These are phyloP conservation scores for Magnaporthales sp. DNA, from an alignment of 2,329 filamentous ascomycete genomes.

Conservation along the genomic window DNA sequence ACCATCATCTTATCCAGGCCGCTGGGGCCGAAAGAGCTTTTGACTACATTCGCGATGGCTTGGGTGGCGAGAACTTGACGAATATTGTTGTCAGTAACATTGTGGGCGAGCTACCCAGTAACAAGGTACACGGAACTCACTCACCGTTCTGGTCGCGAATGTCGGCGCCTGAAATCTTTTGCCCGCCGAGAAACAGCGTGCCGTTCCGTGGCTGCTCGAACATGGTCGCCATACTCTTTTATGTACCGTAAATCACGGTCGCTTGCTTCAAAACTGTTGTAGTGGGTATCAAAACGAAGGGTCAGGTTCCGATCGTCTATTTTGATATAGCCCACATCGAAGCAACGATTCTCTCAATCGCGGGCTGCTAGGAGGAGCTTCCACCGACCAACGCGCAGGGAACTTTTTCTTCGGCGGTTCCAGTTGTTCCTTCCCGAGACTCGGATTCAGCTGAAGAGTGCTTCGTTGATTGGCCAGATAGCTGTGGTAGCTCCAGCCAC, in stretches of 20 bases:
- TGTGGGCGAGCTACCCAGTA: slow-evolving; percentile 13
- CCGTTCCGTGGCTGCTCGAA: slow-evolving; percentile 94
- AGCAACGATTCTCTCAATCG: not conserved
- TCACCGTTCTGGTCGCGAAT: slow-evolving; percentile 93
- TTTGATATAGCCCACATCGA: not conserved
- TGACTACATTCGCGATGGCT: slow-evolving; percentile 97
- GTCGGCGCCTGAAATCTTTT: slow-evolving; percentile 94
- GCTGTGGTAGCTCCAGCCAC: not conserved
- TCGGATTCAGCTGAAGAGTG: too few species aligned
- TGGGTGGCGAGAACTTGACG: slow-evolving; percentile 78
- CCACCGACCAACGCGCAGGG: not conserved
- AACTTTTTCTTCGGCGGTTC: slow-evolving; percentile 9
- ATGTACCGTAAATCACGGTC: not conserved
- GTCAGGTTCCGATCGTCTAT: not conserved
- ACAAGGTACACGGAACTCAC: slow-evolving; percentile 8
- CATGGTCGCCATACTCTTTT: slow-evolving; percentile 70
- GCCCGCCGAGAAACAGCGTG: slow-evolving; percentile 91
- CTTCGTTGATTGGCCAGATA: not conserved
- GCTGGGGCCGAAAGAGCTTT: slow-evolving; percentile 95
- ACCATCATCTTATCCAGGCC: slow-evolving; percentile 99
- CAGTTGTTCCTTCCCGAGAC: slow-evolving; percentile 12
- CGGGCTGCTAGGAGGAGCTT: not conserved
- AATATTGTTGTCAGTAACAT: slow-evolving; percentile 1
- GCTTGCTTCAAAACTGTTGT: not conserved
- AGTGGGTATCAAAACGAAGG: not conserved